Conservation (phyloP, 441 rosid species). For the Metrosideros polymorpha region DNA sequence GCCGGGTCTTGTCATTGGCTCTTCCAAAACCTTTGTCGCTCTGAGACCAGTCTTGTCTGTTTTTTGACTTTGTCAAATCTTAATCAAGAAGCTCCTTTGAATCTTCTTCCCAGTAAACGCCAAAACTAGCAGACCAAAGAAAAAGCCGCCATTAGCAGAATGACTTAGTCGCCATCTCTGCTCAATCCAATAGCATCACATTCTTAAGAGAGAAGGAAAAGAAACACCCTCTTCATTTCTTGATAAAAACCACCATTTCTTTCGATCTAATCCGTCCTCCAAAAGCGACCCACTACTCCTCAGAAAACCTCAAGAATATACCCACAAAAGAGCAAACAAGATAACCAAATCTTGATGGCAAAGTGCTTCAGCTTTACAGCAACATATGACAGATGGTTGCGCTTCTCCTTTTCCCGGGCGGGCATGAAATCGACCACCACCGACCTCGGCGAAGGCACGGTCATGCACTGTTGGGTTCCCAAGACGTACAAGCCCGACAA, state of each 20-base stretch:
- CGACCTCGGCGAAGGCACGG: not conserved
- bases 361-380: not conserved
- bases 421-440: not conserved
- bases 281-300: not conserved
- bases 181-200: not conserved
- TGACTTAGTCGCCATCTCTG: not conserved
- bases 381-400: not conserved
- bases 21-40: not conserved
- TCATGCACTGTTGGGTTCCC: not conserved
- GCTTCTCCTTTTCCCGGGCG: not conserved
- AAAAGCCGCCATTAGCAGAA: not conserved
- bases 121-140: not conserved
- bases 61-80: not conserved
- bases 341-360: not conserved
- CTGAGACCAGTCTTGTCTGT: not conserved
- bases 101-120: not conserved
- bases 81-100: not conserved
- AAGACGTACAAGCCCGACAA: not conserved
- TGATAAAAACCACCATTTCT: not conserved
- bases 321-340: not conserved
- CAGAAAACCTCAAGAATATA: not conserved
- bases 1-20: not conserved
- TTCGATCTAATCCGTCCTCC: not conserved
- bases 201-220: not conserved
- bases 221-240: not conserved